A percentile compares a stretch with the other conserved stretches of the same genome.
phyloP scores from a whole-genome alignment of 192 early-diverging fungal species.

The Backusella parvicylindrica region DNA sequence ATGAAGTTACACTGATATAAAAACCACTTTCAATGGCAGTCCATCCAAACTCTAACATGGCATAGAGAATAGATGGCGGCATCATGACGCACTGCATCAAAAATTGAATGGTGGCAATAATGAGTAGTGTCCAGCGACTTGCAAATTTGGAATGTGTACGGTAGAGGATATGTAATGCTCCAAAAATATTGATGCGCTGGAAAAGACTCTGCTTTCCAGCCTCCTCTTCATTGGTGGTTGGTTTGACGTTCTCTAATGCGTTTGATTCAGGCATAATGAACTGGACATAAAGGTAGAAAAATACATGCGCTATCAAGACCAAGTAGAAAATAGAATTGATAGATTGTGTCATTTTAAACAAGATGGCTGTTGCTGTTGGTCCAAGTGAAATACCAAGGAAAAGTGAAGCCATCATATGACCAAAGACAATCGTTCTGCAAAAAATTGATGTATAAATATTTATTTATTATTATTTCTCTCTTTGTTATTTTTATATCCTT shows the following conservation, averaged over 20 bases:
- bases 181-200: slow-evolving; percentile 32
- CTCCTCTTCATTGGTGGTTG: neutral
- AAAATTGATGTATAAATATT: neutral
- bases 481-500: neutral
- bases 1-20: slow-evolving; percentile 21
- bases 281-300: neutral
- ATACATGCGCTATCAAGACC: neutral
- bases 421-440: slow-evolving; percentile 3
- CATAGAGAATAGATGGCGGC: slow-evolving; percentile 37
- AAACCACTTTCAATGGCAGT: slow-evolving; percentile 43
- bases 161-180: slow-evolving; percentile 21
- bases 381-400: slow-evolving; percentile 10
- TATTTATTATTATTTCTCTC: neutral
- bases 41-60: slow-evolving; percentile 43
- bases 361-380: neutral
- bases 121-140: slow-evolving; percentile 13
- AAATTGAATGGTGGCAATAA: slow-evolving; percentile 20
- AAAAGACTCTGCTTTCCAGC: neutral
- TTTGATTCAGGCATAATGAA: slow-evolving; percentile 34
- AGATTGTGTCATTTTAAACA: neutral
- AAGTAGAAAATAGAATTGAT: neutral
- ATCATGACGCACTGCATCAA: slow-evolving; percentile 8
- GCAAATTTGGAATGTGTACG: slow-evolving; percentile 11
- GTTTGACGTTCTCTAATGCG: neutral
- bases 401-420: slow-evolving; percentile 14